Evolutionary conservation across 306 rosid species (phyloP).

Genomic region (Luffa aegyptiaca): DNA sequence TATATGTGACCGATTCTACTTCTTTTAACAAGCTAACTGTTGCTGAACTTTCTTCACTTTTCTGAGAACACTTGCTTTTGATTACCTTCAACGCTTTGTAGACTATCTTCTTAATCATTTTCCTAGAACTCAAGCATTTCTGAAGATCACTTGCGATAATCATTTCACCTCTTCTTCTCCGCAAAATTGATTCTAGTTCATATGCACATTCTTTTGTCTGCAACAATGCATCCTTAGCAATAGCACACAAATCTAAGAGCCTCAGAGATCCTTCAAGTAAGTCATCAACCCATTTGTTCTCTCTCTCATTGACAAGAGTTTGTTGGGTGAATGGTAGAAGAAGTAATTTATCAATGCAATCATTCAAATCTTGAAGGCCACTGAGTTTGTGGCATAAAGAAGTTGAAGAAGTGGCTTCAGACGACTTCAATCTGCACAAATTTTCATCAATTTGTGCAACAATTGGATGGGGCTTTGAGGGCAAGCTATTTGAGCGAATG

Average conservation of each 20-base stretch:
- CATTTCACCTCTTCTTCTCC: slow-evolving; percentile 15
- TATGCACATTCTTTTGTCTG: slow-evolving; percentile 9
- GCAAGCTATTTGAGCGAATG: slow-evolving; percentile 18
- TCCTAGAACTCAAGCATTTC: slow-evolving; percentile 14
- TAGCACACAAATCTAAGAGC: slow-evolving; percentile 19
- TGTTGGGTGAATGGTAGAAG: slow-evolving; percentile 13
- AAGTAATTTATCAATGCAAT: slow-evolving; percentile 18
- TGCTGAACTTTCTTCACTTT: background rate
- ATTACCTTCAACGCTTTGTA: slow-evolving; percentile 14
- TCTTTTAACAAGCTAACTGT: slow-evolving; percentile 7
- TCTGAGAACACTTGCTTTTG: slow-evolving; percentile 2
- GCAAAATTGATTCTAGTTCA: slow-evolving; percentile 16
- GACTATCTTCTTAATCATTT: slow-evolving; percentile 13
- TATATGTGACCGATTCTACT: slow-evolving; percentile 11
- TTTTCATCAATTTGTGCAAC: slow-evolving; percentile 13
- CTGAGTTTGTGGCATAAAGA: slow-evolving; percentile 11
- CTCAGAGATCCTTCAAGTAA: slow-evolving; percentile 23
- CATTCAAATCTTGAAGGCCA: slow-evolving; percentile 19
- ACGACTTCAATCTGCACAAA: slow-evolving; percentile 8
- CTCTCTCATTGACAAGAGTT: slow-evolving; percentile 8
- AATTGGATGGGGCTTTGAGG: slow-evolving; percentile 18
- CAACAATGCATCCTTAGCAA: slow-evolving; percentile 17
- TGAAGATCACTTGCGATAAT: background rate
- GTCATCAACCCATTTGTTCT: slow-evolving; percentile 8
- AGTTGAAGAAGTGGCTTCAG: slow-evolving; percentile 1